phyloP scores from a whole-genome alignment of 2,329 filamentous ascomycete species.

The Clonostachys byssicola region DNA sequence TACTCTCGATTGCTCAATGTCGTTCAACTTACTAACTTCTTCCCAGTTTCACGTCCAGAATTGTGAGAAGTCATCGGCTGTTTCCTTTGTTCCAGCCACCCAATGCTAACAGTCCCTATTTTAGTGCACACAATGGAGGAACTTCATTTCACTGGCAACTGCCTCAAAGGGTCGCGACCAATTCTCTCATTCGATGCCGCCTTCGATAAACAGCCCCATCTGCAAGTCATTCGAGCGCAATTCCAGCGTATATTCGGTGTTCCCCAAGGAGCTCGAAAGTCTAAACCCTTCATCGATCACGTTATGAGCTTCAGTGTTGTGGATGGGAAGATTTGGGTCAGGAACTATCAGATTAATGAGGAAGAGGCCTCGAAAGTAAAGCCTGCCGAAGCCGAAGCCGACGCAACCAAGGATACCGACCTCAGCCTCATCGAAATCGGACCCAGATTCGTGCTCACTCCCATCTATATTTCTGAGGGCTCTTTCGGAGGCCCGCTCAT shows the following conservation, averaged over 20 bases:
- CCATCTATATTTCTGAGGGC: slow-evolving; percentile 86
- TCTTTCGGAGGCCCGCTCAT: slow-evolving; percentile 95
- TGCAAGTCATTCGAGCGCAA: slow-evolving; percentile 82
- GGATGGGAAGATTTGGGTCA: slow-evolving; percentile 93
- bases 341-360: slow-evolving; percentile 91
- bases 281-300: slow-evolving; percentile 94
- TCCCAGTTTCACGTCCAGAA: slow-evolving; percentile 69
- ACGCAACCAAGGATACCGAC: slow-evolving; percentile 58
- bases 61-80: slow-evolving; percentile 32
- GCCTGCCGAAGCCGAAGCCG: slow-evolving; percentile 25
- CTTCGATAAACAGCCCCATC: slow-evolving; percentile 79
- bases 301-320: slow-evolving; percentile 89
- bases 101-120: slow-evolving; percentile 11
- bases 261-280: slow-evolving; percentile 79
- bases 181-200: slow-evolving; percentile 86
- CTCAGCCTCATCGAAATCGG: slow-evolving; percentile 89
- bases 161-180: slow-evolving; percentile 86
- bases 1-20: too few species aligned
- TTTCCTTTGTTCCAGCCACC: neutral
- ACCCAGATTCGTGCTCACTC: slow-evolving; percentile 86
- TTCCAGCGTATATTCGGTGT: slow-evolving; percentile 90
- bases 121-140: slow-evolving; percentile 93
- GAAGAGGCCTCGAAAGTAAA: slow-evolving; percentile 57
- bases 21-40: too few species aligned
- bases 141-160: slow-evolving; percentile 94